A percentile compares a stretch with the other conserved stretches of the same genome.
Conservation (phyloP, 495 filamentous ascomycete genomes). For the Thermochaetoides thermophila region DNA sequence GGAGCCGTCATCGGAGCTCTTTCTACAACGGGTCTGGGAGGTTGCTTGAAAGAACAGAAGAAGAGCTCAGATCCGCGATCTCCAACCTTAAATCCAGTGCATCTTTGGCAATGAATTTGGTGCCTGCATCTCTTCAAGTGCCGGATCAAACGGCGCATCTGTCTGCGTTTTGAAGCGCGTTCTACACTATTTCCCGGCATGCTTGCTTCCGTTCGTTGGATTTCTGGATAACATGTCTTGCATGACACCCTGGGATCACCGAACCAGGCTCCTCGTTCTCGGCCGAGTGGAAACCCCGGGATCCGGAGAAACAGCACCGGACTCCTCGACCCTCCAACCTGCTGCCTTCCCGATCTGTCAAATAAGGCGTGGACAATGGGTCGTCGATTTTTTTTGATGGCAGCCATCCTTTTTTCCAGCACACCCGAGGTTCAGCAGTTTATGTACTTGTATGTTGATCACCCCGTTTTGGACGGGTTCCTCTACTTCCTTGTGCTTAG, state of each 20-base stretch:
- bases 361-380: too few relatives aligned
- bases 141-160: background rate
- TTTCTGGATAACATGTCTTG: too few relatives aligned
- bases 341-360: too few relatives aligned
- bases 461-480: too few relatives aligned
- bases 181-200: background rate
- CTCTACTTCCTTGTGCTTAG: too few relatives aligned
- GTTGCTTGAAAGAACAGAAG: slow-evolving; percentile 5
- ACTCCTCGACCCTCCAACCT: background rate
- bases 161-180: background rate
- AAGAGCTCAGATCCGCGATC: slow-evolving; percentile 12
- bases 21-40: slow-evolving; percentile 19
- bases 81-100: slow-evolving; percentile 16
- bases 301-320: background rate
- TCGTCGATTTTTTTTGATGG: too few relatives aligned
- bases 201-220: too few relatives aligned
- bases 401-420: too few relatives aligned
- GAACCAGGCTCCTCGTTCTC: background rate
- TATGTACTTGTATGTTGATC: too few relatives aligned
- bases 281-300: slow-evolving; percentile 3
- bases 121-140: slow-evolving; percentile 7
- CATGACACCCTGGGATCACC: slow-evolving; percentile 4
- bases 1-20: slow-evolving; percentile 14
- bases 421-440: too few relatives aligned
- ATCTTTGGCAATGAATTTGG: slow-evolving; percentile 1